phyloP scores from a whole-genome alignment of 2,329 filamentous ascomycete genomes.

The Diplodia scrobiculata region DNA sequence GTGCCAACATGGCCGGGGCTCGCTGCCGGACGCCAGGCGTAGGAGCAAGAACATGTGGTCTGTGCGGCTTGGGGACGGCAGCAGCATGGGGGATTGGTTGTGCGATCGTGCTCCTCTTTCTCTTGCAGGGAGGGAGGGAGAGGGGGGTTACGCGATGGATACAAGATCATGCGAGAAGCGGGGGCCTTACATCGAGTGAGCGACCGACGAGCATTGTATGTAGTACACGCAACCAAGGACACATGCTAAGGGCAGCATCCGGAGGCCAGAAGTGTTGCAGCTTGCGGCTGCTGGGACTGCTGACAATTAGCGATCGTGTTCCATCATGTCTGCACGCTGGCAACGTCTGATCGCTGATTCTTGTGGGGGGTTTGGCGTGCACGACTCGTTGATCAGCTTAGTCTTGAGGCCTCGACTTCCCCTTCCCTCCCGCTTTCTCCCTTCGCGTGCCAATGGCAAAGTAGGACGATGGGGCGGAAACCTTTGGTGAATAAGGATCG shows the following conservation, averaged over 20 bases:
- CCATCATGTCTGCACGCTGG: background rate
- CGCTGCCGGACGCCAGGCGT: background rate
- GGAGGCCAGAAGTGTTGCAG: background rate
- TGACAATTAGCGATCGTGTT: background rate
- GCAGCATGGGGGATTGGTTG: background rate
- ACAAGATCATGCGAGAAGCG: background rate
- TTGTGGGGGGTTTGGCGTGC: background rate
- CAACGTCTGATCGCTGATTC: background rate
- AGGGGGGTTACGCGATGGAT: background rate
- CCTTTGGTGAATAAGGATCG: background rate
- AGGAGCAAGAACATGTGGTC: conserved; percentile 2
- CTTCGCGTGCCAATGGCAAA: background rate
- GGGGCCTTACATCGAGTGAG: background rate
- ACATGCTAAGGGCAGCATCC: background rate
- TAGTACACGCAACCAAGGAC: background rate
- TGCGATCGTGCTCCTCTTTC: background rate
- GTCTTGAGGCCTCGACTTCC: background rate
- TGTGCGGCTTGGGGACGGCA: background rate
- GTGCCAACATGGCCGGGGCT: background rate
- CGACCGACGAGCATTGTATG: background rate
- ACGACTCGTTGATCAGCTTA: background rate
- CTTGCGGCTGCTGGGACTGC: background rate
- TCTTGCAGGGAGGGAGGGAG: background rate
- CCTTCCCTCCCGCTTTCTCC: background rate
- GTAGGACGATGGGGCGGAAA: background rate